Evolutionary conservation across 768 basidiomycete species (phyloP).

Genomic region (Boletus insuetus): DNA sequence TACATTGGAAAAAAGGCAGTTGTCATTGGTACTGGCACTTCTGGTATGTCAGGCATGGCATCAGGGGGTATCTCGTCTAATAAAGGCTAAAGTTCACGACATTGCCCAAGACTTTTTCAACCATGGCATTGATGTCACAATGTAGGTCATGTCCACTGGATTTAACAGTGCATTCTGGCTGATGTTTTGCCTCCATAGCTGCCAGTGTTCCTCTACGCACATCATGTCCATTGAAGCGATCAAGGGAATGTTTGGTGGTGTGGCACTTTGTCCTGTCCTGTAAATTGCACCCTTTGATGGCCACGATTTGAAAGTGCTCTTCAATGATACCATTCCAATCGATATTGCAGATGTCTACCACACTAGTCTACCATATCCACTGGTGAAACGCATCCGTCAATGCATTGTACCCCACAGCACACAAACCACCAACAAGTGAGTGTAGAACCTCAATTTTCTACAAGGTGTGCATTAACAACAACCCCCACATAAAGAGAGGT

Average conservation of each 20-base stretch:
- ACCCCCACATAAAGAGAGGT: too few relatives aligned
- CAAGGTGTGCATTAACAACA: neutral
- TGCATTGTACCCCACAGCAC: slow-evolving; percentile 12
- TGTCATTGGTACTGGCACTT: slow-evolving; percentile 63
- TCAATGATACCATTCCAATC: slow-evolving; percentile 8
- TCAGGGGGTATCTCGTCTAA: slow-evolving; percentile 2
- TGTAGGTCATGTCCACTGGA: slow-evolving; percentile 7
- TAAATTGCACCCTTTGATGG: neutral
- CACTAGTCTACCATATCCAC: slow-evolving; percentile 13
- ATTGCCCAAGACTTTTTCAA: slow-evolving; percentile 36
- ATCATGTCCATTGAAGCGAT: neutral
- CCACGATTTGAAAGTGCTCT: neutral
- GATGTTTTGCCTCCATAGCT: neutral
- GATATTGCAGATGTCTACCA: slow-evolving; percentile 22
- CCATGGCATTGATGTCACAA: slow-evolving; percentile 30
- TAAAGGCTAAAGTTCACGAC: slow-evolving; percentile 30
- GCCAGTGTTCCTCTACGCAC: neutral
- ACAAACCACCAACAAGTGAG: slow-evolving; percentile 28
- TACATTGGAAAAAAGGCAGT: slow-evolving; percentile 62
- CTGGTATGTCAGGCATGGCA: slow-evolving; percentile 35
- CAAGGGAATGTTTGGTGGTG: neutral
- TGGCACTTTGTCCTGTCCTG: neutral
- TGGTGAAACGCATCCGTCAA: slow-evolving; percentile 18
- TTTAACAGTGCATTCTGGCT: neutral
- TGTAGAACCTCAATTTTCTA: neutral